Conservation (phyloP, 441 rosid genomes). For the Isatis lusitanica region DNA sequence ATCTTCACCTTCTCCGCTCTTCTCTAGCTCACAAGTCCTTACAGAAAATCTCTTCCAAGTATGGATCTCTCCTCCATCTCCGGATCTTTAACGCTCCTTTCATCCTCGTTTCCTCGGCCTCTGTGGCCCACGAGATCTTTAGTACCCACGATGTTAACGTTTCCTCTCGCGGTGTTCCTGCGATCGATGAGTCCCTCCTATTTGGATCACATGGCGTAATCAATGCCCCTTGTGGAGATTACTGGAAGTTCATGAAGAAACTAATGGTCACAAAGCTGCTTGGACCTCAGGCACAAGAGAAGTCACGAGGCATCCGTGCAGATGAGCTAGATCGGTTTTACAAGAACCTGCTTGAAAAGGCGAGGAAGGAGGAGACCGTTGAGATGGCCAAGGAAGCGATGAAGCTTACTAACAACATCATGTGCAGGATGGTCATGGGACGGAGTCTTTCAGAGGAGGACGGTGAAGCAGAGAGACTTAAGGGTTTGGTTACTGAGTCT, state of each 20-base stretch:
- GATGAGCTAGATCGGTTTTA: constrained; percentile 34
- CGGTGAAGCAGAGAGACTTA: constrained; percentile 38
- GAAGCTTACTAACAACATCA: constrained; percentile 18
- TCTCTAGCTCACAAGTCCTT: constrained; percentile 13
- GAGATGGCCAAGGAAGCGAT: constrained; percentile 28
- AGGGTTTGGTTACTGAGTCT: constrained; percentile 24
- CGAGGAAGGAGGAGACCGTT: constrained; percentile 1
- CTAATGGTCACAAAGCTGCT: constrained; percentile 37
- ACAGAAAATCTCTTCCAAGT: constrained; percentile 19
- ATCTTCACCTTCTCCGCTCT: constrained; percentile 28
- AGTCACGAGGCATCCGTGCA: constrained; percentile 22
- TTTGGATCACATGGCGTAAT: constrained; percentile 30
- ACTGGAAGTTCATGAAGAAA: constrained; percentile 52
- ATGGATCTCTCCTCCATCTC: constrained; percentile 42
- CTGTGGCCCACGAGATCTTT: constrained; percentile 40
- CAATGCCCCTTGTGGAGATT: constrained; percentile 42
- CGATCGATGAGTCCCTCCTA: constrained; percentile 15
- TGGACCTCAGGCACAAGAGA: constrained; percentile 19
- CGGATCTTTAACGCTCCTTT: constrained; percentile 26
- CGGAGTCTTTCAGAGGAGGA: constrained; percentile 38
- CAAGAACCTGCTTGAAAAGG: background rate
- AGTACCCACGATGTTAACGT: constrained; percentile 36
- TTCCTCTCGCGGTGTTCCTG: constrained; percentile 11
- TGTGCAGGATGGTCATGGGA: constrained; percentile 35
- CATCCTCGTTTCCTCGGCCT: constrained; percentile 38